Base-by-base conservation (phyloP, 2,329 filamentous ascomycete genomes). In the Ilyonectria destructans region DNA sequence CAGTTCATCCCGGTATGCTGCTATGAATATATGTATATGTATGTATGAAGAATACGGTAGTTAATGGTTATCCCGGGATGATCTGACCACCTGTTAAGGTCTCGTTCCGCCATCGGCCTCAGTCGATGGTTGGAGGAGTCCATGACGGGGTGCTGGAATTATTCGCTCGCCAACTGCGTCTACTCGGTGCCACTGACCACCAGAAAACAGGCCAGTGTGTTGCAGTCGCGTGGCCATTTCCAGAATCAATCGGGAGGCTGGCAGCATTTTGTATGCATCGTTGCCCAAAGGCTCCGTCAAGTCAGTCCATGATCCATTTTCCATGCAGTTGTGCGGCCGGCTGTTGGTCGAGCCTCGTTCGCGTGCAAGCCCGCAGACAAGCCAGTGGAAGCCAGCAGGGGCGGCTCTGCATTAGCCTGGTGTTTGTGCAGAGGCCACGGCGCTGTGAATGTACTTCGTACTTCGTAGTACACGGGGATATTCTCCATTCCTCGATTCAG, bases 341-440 rank as follows among this genome's bases (percentile, higher is more conserved):
- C 59, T 58, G 62, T 69, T 62, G 51, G 60, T 66, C 35, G 58
- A 43, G 55, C 31, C 26, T 26, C 48, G 54, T 55, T 49, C 37
- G 43, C 57, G 48, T 54, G 33, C 35, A 58, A 55, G 51, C 56
- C 68, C 19, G 48, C 65, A 65, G 31, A n/a, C 48, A 52, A 58
- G 60, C 59, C 31, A 48, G 51, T 26, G 23, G 40, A 52, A 61
- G 61, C 59, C 37, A 48, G 51, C 68, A 71, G 57, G 71, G 64
- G 56, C 55, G 49, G 52, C 52, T 40, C 19, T 65, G 57, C 43
- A 68, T 65, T 65, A 68, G 66, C 45, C 21, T 55, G 15, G 37
- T 19, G 40, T 45, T 46, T 56, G 51, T 62, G 60, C 35, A 54
- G 52, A 49, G 5, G 21, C 21, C 10, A 49, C n/a, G 17, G 10